A percentile compares a stretch with the other conserved stretches of the same genome.
These are phyloP conservation scores for Tephrocybe sp. DNA, from an alignment of 768 basidiomycete species.

Conservation along the genomic window DNA sequence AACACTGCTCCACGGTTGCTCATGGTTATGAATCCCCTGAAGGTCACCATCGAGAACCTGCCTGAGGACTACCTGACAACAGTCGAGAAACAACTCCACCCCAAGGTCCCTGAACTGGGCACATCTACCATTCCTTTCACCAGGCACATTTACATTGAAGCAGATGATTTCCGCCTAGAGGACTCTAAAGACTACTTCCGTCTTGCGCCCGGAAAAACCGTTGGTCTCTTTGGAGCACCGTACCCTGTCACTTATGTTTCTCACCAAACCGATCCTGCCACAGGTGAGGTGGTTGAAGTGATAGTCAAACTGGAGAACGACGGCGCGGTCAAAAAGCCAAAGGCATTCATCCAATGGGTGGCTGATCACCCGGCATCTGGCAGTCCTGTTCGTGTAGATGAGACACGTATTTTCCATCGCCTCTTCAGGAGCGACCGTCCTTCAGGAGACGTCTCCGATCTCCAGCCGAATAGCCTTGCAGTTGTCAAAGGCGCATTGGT, in stretches of 20 bases:
- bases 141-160: conserved; percentile 86
- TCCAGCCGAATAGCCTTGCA: conserved; percentile 80
- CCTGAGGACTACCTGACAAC: conserved; percentile 79
- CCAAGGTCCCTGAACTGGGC: conserved; percentile 88
- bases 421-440: conserved; percentile 96
- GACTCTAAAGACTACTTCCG: conserved; percentile 97
- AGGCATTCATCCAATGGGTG: conserved; percentile 97
- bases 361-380: conserved; percentile 76
- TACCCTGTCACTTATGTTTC: conserved; percentile 92
- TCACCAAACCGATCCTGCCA: conserved; percentile 70
- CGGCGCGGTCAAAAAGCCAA: conserved; percentile 70
- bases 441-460: conserved; percentile 77
- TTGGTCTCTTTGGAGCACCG: conserved; percentile 92
- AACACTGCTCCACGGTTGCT: conserved; percentile 81
- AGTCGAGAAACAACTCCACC: conserved; percentile 90
- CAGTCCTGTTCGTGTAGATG: conserved; percentile 82
- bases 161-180: conserved; percentile 86
- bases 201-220: conserved; percentile 95
- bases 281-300: conserved; percentile 77
- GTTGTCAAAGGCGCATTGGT: conserved; percentile 78
- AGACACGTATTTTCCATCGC: conserved; percentile 89
- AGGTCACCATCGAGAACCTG: conserved; percentile 88
- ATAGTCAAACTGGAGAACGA: conserved; percentile 75
- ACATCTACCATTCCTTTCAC: conserved; percentile 82
- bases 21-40: conserved; percentile 89